These are phyloP conservation scores for Podila horticola DNA, from an alignment of 192 early-diverging fungal genomes.

Conservation along the genomic window DNA sequence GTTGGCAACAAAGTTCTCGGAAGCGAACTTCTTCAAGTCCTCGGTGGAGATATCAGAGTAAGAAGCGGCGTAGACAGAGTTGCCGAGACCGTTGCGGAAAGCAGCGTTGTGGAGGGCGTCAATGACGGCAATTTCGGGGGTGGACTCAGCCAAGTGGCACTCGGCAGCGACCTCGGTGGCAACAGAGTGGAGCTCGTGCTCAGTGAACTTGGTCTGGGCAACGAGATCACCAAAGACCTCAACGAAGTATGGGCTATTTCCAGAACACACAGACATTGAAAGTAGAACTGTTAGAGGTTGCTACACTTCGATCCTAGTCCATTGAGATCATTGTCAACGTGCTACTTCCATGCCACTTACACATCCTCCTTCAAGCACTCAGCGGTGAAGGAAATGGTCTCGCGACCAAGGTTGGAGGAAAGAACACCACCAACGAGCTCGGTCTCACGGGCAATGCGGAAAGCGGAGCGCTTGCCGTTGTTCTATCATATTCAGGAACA, in stretches of 20 bases:
- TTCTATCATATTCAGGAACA: conserved; percentile 60
- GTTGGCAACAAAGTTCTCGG: conserved; percentile 72
- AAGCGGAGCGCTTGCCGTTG: conserved; percentile 81
- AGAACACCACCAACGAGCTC: conserved; percentile 91
- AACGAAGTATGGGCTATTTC: conserved; percentile 74
- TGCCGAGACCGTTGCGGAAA: conserved; percentile 95
- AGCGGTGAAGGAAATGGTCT: conserved; percentile 86
- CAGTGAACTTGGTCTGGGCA: conserved; percentile 80
- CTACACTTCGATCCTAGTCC: not conserved
- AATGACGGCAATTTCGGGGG: conserved; percentile 72
- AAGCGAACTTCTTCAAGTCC: conserved; percentile 79
- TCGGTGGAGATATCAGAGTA: conserved; percentile 69
- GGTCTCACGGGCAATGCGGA: conserved; percentile 89
- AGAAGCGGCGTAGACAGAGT: conserved; percentile 88
- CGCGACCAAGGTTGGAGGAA: conserved; percentile 82
- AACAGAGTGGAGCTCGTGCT: conserved; percentile 88
- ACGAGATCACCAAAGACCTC: conserved; percentile 85
- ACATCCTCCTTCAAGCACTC: conserved; percentile 92
- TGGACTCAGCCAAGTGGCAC: conserved; percentile 67
- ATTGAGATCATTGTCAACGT: not conserved
- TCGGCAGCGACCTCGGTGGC: conserved; percentile 71
- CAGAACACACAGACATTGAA: not conserved
- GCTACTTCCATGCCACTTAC: conserved; percentile 57
- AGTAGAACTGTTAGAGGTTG: not conserved
- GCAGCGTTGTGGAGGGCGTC: conserved; percentile 90